These are phyloP conservation scores for Phialophora chinensis DNA, from an alignment of 2,329 filamentous ascomycete genomes.

Conservation along the genomic window DNA sequence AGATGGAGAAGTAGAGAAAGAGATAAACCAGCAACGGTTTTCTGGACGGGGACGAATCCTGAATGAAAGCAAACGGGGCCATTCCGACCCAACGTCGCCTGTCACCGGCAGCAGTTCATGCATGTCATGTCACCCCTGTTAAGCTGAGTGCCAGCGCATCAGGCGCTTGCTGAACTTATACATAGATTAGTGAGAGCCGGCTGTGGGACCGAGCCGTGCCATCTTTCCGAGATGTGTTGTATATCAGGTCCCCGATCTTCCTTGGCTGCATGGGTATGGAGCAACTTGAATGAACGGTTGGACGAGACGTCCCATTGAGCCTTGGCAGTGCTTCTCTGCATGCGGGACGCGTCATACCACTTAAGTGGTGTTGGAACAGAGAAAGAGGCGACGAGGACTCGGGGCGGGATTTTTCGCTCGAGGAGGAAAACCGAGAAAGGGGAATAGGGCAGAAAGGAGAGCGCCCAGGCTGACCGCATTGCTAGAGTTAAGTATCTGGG, in stretches of 20 bases:
- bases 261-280: slow-evolving; percentile 22
- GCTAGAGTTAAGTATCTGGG: no score
- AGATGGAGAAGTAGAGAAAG: neutral
- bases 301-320: neutral
- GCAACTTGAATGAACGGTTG: neutral
- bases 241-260: slow-evolving; percentile 4
- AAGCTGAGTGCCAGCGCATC: slow-evolving; percentile 20
- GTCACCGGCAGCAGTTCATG: slow-evolving; percentile 15
- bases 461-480: neutral
- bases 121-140: slow-evolving; percentile 10
- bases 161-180: neutral
- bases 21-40: neutral
- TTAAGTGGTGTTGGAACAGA: neutral
- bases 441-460: neutral
- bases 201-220: slow-evolving; percentile 5
- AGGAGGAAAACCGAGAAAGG: neutral
- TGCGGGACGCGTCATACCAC: slow-evolving; percentile 2
- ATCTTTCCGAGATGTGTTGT: neutral
- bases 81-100: neutral
- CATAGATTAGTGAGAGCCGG: neutral
- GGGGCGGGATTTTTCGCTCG: neutral
- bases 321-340: slow-evolving; percentile 3
- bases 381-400: neutral
- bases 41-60: neutral
- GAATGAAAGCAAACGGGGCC: neutral